Percentiles rank a stretch among this genome's conserved stretches.
These are phyloP conservation scores for Pestalotiopsis sp. DNA, from an alignment of 2,329 filamentous ascomycete genomes.

Conservation along the genomic window DNA sequence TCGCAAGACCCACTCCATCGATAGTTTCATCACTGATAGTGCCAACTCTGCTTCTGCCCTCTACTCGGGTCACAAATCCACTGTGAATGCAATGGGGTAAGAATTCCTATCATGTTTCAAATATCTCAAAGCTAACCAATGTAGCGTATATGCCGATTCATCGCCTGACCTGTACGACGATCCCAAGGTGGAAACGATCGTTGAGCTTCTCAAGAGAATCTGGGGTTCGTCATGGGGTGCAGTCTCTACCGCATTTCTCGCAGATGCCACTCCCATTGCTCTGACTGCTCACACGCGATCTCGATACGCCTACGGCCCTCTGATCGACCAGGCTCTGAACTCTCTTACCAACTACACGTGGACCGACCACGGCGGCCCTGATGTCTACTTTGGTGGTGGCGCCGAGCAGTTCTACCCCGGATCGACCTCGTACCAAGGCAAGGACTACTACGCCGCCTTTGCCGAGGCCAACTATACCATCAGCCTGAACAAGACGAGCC, in stretches of 20 bases:
- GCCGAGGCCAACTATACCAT: conserved; percentile 72
- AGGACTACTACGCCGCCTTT: conserved; percentile 81
- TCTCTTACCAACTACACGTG: conserved; percentile 81
- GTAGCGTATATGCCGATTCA: conserved; percentile 73
- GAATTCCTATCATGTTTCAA: conserved; percentile 1
- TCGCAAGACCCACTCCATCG: conserved; percentile 72
- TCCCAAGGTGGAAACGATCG: conserved; percentile 83
- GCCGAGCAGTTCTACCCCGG: conserved; percentile 78
- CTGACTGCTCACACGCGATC: conserved; percentile 73
- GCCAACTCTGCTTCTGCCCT: conserved; percentile 83
- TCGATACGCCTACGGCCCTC: conserved; percentile 68
- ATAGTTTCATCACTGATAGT: conserved; percentile 84
- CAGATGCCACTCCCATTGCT: conserved; percentile 81
- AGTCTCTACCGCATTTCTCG: conserved; percentile 79
- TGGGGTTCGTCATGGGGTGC: conserved; percentile 63
- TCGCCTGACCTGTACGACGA: conserved; percentile 76
- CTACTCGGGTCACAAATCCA: conserved; percentile 83
- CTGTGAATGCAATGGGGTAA: conserved; percentile 77
- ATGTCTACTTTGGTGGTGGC: conserved; percentile 82
- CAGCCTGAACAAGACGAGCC: conserved; percentile 73
- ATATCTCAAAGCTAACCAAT: no score
- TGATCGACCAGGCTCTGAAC: conserved; percentile 77
- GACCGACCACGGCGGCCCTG: conserved; percentile 73
- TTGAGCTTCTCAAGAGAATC: conserved; percentile 74
- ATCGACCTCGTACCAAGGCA: conserved; percentile 65